Evolutionary conservation across 257 asterid species (phyloP).

Genomic region (Plectranthus barbatus): DNA sequence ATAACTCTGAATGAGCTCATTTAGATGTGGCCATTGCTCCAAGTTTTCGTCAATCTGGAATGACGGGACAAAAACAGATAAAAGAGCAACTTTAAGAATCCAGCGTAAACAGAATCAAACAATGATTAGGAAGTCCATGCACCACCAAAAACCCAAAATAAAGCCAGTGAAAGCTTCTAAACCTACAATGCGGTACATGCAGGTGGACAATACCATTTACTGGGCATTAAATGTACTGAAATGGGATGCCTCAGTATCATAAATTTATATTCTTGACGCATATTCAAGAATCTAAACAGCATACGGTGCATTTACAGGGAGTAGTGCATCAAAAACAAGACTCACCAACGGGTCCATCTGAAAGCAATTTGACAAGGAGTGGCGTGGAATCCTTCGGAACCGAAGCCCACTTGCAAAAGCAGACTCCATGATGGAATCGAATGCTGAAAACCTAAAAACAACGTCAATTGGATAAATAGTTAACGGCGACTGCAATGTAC

Average conservation of each 20-base stretch:
- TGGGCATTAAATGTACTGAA: neutral
- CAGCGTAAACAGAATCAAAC: neutral
- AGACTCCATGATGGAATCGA: conserved; percentile 49
- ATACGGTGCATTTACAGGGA: neutral
- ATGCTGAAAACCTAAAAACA: conserved; percentile 14
- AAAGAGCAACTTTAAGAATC: neutral
- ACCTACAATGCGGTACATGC: neutral
- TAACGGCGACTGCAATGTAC: neutral
- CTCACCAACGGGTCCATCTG: conserved; percentile 89
- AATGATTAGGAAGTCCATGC: conserved; percentile 11
- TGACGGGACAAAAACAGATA: neutral
- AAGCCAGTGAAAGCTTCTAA: conserved; percentile 5
- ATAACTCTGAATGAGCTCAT: conserved; percentile 91
- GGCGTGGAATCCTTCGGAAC: conserved; percentile 70
- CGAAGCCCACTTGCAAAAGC: conserved; percentile 50
- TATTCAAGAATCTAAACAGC: neutral
- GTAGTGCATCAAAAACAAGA: conserved; percentile 1
- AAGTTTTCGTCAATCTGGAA: conserved; percentile 77
- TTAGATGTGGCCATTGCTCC: conserved; percentile 99
- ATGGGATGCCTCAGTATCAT: neutral
- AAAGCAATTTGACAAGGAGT: conserved; percentile 50
- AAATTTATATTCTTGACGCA: neutral
- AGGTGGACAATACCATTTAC: neutral
- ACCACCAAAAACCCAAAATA: conserved; percentile 5
- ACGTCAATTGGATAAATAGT: neutral